phyloP scores from a whole-genome alignment of 306 rosid genomes.

The Mimosa bimucronata region DNA sequence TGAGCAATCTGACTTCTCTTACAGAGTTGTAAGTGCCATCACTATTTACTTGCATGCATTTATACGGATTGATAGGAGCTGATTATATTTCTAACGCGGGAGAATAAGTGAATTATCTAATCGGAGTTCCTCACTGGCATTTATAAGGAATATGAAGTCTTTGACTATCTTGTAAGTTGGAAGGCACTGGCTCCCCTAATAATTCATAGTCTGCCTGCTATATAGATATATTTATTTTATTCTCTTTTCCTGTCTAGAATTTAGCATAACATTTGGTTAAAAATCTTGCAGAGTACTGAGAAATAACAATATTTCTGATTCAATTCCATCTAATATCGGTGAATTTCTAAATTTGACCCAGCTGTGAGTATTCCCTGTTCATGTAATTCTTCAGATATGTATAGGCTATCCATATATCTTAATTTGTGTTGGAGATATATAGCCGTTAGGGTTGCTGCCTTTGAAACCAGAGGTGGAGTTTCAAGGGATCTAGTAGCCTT shows the following conservation, averaged over 20 bases:
- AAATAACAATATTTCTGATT: constrained; percentile 66
- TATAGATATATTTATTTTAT: constrained; percentile 2
- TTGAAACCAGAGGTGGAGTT: not conserved
- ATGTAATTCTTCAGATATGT: constrained; percentile 9
- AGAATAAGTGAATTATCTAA: constrained; percentile 64
- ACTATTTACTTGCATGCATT: constrained; percentile 2
- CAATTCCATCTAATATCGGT: constrained; percentile 71
- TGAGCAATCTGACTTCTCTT: constrained; percentile 71
- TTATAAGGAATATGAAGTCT: constrained; percentile 70
- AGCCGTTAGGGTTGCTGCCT: not conserved
- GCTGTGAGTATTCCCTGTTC: constrained; percentile 53
- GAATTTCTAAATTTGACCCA: constrained; percentile 51
- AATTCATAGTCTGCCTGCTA: constrained; percentile 9
- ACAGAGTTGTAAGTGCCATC: constrained; percentile 62
- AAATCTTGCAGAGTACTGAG: constrained; percentile 69
- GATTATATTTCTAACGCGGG: constrained; percentile 48
- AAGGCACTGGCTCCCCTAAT: constrained; percentile 38
- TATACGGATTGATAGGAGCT: constrained; percentile 23
- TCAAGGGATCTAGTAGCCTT: not conserved
- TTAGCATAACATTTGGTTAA: constrained; percentile 23
- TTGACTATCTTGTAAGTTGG: constrained; percentile 70
- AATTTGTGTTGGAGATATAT: not conserved
- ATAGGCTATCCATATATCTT: not conserved
- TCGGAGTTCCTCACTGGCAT: constrained; percentile 70
- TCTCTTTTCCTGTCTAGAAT: constrained; percentile 11